These are phyloP conservation scores for Infundibulicybe gibba DNA, from an alignment of 768 basidiomycete genomes.

Conservation along the genomic window DNA sequence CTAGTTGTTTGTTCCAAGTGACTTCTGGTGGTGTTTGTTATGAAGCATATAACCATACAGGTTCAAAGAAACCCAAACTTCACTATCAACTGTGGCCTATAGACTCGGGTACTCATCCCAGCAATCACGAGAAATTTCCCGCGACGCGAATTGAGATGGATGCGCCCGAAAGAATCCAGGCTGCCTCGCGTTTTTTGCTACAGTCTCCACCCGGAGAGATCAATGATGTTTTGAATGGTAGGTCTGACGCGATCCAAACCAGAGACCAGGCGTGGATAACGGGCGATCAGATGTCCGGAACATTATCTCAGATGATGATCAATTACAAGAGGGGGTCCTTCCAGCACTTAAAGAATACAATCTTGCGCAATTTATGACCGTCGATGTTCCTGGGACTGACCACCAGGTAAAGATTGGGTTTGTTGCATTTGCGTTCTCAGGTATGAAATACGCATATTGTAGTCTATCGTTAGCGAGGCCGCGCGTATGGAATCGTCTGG, in stretches of 20 bases:
- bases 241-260: slow-evolving; percentile 9
- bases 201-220: slow-evolving; percentile 96
- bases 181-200: slow-evolving; percentile 75
- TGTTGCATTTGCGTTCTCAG: not conserved
- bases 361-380: slow-evolving; percentile 80
- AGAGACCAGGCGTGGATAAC: slow-evolving; percentile 7
- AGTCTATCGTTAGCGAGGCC: slow-evolving; percentile 83
- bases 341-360: slow-evolving; percentile 86
- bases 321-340: slow-evolving; percentile 73
- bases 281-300: slow-evolving; percentile 72
- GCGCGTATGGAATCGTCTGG: slow-evolving; percentile 44
- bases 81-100: too few species aligned
- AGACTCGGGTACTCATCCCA: too few species aligned
- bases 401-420: slow-evolving; percentile 58
- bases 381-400: slow-evolving; percentile 72
- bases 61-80: too few species aligned
- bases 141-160: slow-evolving; percentile 39
- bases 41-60: too few species aligned
- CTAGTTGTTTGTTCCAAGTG: too few species aligned
- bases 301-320: slow-evolving; percentile 84
- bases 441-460: slow-evolving; percentile 3
- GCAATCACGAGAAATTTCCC: too few species aligned
- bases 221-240: slow-evolving; percentile 92
- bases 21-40: too few species aligned
- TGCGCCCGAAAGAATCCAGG: slow-evolving; percentile 58